Percentiles rank a stretch among this genome's conserved stretches.
phyloP scores from a whole-genome alignment of 352 stramenopile species.

The Phytopythium chamaehyphon region DNA sequence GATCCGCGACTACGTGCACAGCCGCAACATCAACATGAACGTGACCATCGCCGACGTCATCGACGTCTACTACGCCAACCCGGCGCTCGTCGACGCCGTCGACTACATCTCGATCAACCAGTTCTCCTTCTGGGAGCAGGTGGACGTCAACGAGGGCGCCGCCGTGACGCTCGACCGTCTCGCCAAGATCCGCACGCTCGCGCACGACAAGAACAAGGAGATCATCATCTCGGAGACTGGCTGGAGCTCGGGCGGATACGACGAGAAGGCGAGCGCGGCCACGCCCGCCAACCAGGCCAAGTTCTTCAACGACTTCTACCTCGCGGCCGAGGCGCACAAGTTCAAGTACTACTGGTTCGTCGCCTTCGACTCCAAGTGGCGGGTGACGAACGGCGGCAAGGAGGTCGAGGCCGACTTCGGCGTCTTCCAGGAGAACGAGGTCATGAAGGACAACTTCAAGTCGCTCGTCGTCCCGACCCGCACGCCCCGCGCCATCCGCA shows the following conservation, averaged over 20 bases:
- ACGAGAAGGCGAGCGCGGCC: constrained; percentile 25
- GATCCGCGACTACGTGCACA: constrained; percentile 44
- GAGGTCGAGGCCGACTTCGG: constrained; percentile 68
- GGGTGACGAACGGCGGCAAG: constrained; percentile 33
- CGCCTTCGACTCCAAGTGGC: constrained; percentile 64
- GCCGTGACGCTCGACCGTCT: constrained; percentile 53
- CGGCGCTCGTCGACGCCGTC: constrained; percentile 47
- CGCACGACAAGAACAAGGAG: constrained; percentile 46
- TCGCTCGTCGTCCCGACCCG: constrained; percentile 30
- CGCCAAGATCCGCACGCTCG: constrained; percentile 32
- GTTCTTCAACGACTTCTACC: constrained; percentile 72
- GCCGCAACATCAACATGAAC: constrained; percentile 36
- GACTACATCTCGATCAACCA: constrained; percentile 76
- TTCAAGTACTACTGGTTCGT: constrained; percentile 77
- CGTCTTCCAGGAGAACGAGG: constrained; percentile 41
- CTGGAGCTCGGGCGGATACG: constrained; percentile 47
- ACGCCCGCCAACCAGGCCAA: constrained; percentile 50
- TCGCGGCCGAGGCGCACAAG: constrained; percentile 34
- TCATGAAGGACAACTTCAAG: constrained; percentile 59
- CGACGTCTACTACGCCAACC: constrained; percentile 65
- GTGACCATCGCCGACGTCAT: constrained; percentile 71
- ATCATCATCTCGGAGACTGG: constrained; percentile 69
- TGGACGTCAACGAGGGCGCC: constrained; percentile 40
- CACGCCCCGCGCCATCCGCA: constrained; percentile 23
- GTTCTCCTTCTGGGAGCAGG: constrained; percentile 72